Evolutionary conservation across 495 filamentous ascomycete genomes (phyloP).

Genomic region (Annulohypoxylon maeteangense): DNA sequence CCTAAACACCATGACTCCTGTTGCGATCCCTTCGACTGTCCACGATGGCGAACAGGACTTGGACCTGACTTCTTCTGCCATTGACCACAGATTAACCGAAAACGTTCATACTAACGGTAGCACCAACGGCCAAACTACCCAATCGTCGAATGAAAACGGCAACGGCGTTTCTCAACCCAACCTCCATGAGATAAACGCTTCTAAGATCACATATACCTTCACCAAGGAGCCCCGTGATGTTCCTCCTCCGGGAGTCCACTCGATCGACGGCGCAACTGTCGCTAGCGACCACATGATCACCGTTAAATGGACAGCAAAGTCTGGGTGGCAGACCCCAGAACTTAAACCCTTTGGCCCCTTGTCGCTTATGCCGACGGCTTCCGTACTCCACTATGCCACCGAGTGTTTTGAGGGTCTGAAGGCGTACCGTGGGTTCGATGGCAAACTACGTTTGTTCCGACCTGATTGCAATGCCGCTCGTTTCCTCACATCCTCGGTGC

Average conservation of each 20-base stretch:
- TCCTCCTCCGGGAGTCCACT: conserved; percentile 65
- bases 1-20: conserved; percentile 48
- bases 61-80: conserved; percentile 56
- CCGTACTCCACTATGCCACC: conserved; percentile 89
- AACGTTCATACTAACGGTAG: conserved; percentile 36
- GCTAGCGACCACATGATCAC: conserved; percentile 95
- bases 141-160: conserved; percentile 36
- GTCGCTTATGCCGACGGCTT: conserved; percentile 82
- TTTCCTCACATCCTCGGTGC: conserved; percentile 74
- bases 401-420: conserved; percentile 95
- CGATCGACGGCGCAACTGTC: conserved; percentile 61
- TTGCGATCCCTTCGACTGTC: conserved; percentile 31
- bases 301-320: conserved; percentile 70
- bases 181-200: conserved; percentile 70
- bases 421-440: conserved; percentile 84
- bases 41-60: conserved; percentile 49
- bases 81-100: conserved; percentile 54
- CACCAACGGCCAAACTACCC: conserved; percentile 27
- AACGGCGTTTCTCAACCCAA: conserved; percentile 45
- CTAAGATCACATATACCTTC: conserved; percentile 73
- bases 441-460: conserved; percentile 85
- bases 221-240: conserved; percentile 74
- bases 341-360: conserved; percentile 84
- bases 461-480: conserved; percentile 80
- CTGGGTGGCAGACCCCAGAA: conserved; percentile 82